Conservation (phyloP, 2,329 filamentous ascomycete species). For the Penicillium sp. region DNA sequence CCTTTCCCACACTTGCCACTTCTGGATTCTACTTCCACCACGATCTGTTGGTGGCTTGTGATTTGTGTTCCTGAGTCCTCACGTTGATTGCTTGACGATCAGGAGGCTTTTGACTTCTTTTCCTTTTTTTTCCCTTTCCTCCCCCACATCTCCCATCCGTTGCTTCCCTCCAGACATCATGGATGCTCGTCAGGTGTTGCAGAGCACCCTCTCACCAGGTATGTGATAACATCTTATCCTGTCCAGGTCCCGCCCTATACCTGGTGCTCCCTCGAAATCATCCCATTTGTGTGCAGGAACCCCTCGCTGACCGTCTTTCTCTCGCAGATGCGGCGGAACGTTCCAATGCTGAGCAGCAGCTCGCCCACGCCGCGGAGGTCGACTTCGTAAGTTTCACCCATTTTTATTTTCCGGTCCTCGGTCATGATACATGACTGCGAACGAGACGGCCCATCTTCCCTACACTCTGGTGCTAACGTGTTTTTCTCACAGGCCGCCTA, state of each 20-base stretch:
- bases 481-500: conserved; percentile 68
- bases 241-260: not conserved
- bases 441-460: not conserved
- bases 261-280: not conserved
- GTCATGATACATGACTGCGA: not conserved
- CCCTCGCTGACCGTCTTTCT: conserved; percentile 31
- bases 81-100: conserved; percentile 12
- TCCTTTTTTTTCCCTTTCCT: conserved; percentile 13
- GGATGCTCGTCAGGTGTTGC: conserved; percentile 97
- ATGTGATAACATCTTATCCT: conserved; percentile 34
- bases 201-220: conserved; percentile 95
- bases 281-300: conserved; percentile 1
- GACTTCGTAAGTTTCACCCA: conserved; percentile 72
- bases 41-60: conserved; percentile 23
- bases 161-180: conserved; percentile 53
- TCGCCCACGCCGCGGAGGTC: conserved; percentile 82
- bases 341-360: conserved; percentile 88
- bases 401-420: conserved; percentile 20
- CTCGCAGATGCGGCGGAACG: conserved; percentile 77
- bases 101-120: conserved; percentile 18
- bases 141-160: conserved; percentile 18
- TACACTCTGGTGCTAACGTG: conserved; percentile 24
- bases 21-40: conserved; percentile 22
- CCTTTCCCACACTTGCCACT: conserved; percentile 24
- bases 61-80: conserved; percentile 14